Evolutionary conservation across 208 protist species (phyloP), one percentile per base, ranked within the genome.

Genomic region (Spironucleus salmonicida): DNA sequence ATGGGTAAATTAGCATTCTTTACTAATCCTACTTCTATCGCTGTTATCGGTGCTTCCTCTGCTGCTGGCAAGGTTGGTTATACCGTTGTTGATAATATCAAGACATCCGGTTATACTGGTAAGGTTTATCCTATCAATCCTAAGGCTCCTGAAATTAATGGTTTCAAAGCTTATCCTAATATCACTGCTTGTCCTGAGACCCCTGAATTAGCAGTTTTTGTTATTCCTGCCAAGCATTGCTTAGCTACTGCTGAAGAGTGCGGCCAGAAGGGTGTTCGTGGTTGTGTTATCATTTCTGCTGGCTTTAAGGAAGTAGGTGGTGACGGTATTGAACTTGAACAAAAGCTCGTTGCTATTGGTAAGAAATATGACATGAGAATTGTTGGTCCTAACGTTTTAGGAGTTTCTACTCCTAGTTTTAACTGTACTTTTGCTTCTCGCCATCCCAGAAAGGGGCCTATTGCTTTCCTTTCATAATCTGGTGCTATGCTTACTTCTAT

Each of bases 381-480:
- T 39, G 40, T 83, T 61, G 80, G 80, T 45, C 80, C 80, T 40
- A 83, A 83, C 62, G 61, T 26, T 27, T 57, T 83, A 26, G 80
- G 80, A 62, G 29, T 79, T 32, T 49, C 59, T 27, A 74, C 59
- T 35, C 41, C 66, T 32, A 64, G 38, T 39, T 40, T 80, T 11
- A 83, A 83, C 68, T 75, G 69, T 4, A 74, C 80, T 26, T 83
- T 83, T 38, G 78, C 80, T 58, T 30, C 78, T 39, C 4, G 19
- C 23, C 68, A 74, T 7, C 29, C 77, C 0, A 49, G n/a, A 11
- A 34, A 26, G 27, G 80, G 80, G 23, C 9, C 27, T 26, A 74
- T 83, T 59, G 78, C 78, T 40, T 76, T 83, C 35, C 1, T 83
- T 29, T 83, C 80, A 13, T 78, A 83, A 74, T 83, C 80, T 34